These are phyloP conservation scores for Annulohypoxylon nitens DNA, from an alignment of 495 filamentous ascomycete genomes.

Conservation along the genomic window DNA sequence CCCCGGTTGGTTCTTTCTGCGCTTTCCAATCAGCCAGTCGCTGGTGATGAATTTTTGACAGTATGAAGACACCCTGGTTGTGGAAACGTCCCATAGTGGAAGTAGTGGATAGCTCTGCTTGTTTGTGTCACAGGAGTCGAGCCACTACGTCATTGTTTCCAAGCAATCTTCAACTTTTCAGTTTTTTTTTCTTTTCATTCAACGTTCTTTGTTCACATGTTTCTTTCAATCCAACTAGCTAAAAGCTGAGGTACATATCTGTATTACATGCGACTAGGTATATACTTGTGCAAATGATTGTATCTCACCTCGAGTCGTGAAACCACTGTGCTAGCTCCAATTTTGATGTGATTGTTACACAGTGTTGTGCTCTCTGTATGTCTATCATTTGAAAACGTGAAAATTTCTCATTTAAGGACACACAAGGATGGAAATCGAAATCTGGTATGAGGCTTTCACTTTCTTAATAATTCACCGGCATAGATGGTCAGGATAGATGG, in stretches of 20 bases:
- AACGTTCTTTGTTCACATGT: constrained; percentile 21
- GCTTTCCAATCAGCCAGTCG: neutral
- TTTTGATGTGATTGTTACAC: constrained; percentile 20
- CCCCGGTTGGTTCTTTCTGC: constrained; percentile 3
- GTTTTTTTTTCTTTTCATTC: constrained; percentile 5
- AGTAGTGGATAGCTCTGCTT: neutral
- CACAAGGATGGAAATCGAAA: constrained; percentile 8
- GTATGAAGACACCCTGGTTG: neutral
- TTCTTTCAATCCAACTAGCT: constrained; percentile 1
- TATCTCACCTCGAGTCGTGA: constrained; percentile 3
- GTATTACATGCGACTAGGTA: neutral
- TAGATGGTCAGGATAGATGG: neutral
- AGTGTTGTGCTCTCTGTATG: neutral
- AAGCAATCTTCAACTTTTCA: constrained; percentile 22
- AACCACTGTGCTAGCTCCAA: constrained; percentile 33
- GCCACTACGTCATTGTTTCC: constrained; percentile 39
- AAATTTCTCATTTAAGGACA: constrained; percentile 9
- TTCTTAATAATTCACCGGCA: neutral
- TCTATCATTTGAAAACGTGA: neutral
- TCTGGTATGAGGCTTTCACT: neutral
- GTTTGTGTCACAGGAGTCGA: constrained; percentile 32
- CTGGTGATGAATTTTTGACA: neutral
- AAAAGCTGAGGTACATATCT: neutral
- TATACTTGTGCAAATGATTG: neutral
- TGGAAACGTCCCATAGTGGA: neutral